Evolutionary conservation across 176 grass and related monocot genomes (phyloP).

Genomic region (Triticum aestivum): DNA sequence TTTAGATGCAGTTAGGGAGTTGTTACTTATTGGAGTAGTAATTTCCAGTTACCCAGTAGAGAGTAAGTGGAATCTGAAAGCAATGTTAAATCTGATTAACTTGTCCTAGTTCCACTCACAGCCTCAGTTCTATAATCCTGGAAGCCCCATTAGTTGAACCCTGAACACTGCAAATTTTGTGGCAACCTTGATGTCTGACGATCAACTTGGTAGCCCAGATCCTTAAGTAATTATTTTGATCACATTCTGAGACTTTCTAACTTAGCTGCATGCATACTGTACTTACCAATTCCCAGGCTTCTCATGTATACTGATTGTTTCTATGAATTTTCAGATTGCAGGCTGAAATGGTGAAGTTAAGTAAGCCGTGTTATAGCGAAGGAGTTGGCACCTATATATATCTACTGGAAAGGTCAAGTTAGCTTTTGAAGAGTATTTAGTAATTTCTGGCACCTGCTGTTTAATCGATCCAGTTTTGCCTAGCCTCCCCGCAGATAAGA

Average conservation of each 20-base stretch:
- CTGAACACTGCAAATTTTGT: neutral
- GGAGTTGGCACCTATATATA: constrained; percentile 6
- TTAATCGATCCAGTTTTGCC: constrained; percentile 12
- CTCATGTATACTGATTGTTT: neutral
- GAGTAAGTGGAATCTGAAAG: neutral
- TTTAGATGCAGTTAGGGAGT: neutral
- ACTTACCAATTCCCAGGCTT: neutral
- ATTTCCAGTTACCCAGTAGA: neutral
- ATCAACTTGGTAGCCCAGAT: neutral
- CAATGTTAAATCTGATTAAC: neutral
- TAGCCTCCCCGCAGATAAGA: neutral
- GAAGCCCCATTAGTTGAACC: neutral
- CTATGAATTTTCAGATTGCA: constrained; percentile 35
- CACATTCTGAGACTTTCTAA: neutral
- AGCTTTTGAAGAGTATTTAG: constrained; percentile 22
- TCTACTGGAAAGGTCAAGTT: constrained; percentile 10
- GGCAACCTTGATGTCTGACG: neutral
- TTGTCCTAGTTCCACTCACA: neutral
- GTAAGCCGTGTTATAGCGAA: constrained; percentile 26
- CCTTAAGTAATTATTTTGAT: neutral
- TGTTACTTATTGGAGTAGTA: neutral
- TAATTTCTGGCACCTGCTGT: constrained; percentile 13
- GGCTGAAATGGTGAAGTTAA: constrained; percentile 27
- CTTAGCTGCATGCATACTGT: neutral
- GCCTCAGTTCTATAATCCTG: neutral